These are phyloP conservation scores for Tolypocladium capitatum DNA, from an alignment of 2,329 filamentous ascomycete species.

Conservation along the genomic window DNA sequence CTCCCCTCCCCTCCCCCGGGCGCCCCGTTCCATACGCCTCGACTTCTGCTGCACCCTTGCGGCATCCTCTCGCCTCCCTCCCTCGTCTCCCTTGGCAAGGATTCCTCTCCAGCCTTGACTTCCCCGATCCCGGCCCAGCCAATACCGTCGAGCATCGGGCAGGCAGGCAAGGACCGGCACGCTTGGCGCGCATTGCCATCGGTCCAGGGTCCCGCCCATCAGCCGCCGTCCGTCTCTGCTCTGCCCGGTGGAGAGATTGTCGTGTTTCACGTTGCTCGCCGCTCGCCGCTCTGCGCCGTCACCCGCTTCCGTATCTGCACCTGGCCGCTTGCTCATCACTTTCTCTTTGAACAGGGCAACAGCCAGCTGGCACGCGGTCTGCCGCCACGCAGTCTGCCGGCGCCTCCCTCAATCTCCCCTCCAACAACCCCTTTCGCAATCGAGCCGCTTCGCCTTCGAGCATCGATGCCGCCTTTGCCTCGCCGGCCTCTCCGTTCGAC, in stretches of 20 bases:
- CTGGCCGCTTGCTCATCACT: slow-evolving; percentile 4
- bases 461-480: slow-evolving; percentile 18
- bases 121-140: neutral
- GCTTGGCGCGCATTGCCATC: slow-evolving; percentile 1
- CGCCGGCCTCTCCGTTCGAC: slow-evolving; percentile 44
- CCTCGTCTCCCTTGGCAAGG: neutral
- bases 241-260: slow-evolving; percentile 7
- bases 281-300: neutral
- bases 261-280: slow-evolving; percentile 10
- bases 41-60: neutral
- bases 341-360: slow-evolving; percentile 7
- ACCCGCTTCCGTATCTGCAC: neutral
- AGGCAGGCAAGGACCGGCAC: neutral
- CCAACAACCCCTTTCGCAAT: slow-evolving; percentile 74
- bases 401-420: slow-evolving; percentile 56
- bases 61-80: neutral
- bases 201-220: neutral
- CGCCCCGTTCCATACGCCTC: neutral
- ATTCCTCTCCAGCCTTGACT: neutral
- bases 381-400: slow-evolving; percentile 18
- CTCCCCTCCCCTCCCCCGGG: neutral
- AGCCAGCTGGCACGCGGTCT: slow-evolving; percentile 2
- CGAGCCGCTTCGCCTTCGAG: slow-evolving; percentile 48
- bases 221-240: neutral
- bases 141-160: neutral